Percentiles rank a stretch among this genome's conserved stretches.
Conservation (phyloP, 2,329 filamentous ascomycete species). For the Moelleriella libera region DNA sequence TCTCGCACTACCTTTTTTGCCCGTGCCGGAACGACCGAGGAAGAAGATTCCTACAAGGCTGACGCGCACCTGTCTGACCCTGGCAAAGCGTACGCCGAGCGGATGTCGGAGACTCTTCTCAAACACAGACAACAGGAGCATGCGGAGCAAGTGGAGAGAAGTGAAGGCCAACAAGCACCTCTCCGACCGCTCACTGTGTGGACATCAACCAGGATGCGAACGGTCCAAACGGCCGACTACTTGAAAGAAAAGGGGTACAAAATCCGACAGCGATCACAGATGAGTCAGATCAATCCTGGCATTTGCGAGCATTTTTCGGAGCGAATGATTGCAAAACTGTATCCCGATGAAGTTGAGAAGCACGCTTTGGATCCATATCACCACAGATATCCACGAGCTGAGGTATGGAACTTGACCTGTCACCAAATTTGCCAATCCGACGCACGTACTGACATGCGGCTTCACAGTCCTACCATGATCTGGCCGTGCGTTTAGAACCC, state of each 20-base stretch:
- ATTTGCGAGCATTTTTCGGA: conserved; percentile 92
- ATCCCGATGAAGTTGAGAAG: conserved; percentile 82
- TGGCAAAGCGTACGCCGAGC: conserved; percentile 66
- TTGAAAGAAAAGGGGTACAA: conserved; percentile 71
- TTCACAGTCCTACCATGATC: conserved; percentile 81
- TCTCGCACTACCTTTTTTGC: conserved; percentile 87
- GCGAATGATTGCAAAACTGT: conserved; percentile 62
- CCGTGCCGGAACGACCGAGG: conserved; percentile 70
- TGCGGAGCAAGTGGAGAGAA: conserved; percentile 47
- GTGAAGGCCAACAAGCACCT: conserved; percentile 50
- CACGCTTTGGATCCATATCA: conserved; percentile 94
- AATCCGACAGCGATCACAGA: conserved; percentile 82
- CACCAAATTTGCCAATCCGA: neutral
- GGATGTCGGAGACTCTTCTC: conserved; percentile 74
- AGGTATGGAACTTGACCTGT: conserved; percentile 35
- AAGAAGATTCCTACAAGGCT: conserved; percentile 82
- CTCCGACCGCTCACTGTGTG: conserved; percentile 77
- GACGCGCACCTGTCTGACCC: conserved; percentile 74
- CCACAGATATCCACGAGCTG: conserved; percentile 86
- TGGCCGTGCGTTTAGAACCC: conserved; percentile 93
- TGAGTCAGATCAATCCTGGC: conserved; percentile 94
- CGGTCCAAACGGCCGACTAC: conserved; percentile 76
- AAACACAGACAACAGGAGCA: conserved; percentile 75
- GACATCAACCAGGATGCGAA: conserved; percentile 85
- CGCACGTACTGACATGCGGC: neutral